Conservation (phyloP, 495 filamentous ascomycete species). For the Talaromyces stipitatus region DNA sequence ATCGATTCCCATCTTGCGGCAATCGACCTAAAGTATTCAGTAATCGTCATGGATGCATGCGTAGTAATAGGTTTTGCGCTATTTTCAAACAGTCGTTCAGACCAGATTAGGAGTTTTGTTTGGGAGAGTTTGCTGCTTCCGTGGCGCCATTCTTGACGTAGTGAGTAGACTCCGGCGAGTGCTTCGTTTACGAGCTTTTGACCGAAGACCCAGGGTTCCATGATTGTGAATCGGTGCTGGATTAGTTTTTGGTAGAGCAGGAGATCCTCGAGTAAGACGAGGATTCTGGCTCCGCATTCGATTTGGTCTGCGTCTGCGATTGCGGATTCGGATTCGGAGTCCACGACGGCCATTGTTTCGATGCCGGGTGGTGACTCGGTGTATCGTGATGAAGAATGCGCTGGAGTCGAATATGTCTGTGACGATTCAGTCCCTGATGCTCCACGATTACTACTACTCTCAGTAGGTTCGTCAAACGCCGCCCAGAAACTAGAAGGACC, state of each 20-base stretch:
- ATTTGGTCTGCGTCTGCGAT: conserved; percentile 1
- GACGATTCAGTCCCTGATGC: neutral
- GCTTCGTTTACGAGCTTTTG: neutral
- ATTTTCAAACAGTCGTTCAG: conserved; percentile 1
- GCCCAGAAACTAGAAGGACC: conserved; percentile 4
- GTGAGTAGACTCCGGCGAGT: neutral
- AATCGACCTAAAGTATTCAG: conserved; percentile 1
- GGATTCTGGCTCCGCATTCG: conserved; percentile 1
- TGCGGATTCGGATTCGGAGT: neutral
- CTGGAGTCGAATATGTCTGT: neutral
- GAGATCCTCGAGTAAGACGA: neutral
- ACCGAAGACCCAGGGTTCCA: conserved; percentile 1
- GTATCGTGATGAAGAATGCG: neutral
- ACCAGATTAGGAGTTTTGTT: neutral
- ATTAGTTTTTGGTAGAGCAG: neutral
- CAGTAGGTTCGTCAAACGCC: neutral
- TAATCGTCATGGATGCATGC: neutral
- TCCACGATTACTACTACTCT: neutral
- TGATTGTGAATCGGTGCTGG: neutral
- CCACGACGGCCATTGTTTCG: neutral
- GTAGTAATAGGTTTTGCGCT: neutral
- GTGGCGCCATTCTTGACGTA: neutral
- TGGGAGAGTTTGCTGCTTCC: neutral
- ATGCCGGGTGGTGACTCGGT: neutral
- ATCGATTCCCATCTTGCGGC: conserved; percentile 7